Base-by-base conservation (phyloP, 176 grass and related monocot species). In the Eragrostis curvula region DNA sequence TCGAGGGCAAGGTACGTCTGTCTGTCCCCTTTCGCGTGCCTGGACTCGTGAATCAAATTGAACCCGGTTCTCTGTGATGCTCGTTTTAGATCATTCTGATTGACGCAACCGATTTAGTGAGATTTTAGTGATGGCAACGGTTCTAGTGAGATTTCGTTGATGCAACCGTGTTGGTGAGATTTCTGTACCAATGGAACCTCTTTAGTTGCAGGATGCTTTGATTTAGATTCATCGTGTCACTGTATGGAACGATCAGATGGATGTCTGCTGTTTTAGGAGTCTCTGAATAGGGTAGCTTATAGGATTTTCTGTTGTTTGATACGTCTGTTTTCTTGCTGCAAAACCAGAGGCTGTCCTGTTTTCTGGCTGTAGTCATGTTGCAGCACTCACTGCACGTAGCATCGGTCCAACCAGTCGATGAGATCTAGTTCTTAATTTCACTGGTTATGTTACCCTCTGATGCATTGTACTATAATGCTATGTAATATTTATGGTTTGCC, bases 1-100 rank as follows among this genome's bases (percentile, higher is more conserved):
- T 97, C 23, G 91, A 94, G 4, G 94, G 94, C 48, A 89, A 97
- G 79, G 94, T 94, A 77, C 46, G 76, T 3, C 32, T 36, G 32
- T 36, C 32, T 36, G 32, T 36, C 32, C 32, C 32, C 32, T 36
- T 36, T 4, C 27, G 46, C 14, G 2, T 0, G 55, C 39, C 12
- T 4, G 0, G 3, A 2, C 0, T 30, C 25, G 9, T 3, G 10
- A 36, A 36, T 12, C 25, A 16, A 15, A 47, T 47, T 12, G 10
- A 47, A 8, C 8, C 12, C 44, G 58, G 7, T 11, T 77, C 42
- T 62, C 15, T 47, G 51, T 17, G 0, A 9, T 52, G 56, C 13
- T 66, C 7, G n/a, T 15, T 24, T 13, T 44, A 1, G 2, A 8
- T 10, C 16, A 18, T 36, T 2, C 32, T 36, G 15, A 66, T 9